These are phyloP conservation scores for Fraxinus dipetala DNA, from an alignment of 305 asterid genomes.

Conservation along the genomic window DNA sequence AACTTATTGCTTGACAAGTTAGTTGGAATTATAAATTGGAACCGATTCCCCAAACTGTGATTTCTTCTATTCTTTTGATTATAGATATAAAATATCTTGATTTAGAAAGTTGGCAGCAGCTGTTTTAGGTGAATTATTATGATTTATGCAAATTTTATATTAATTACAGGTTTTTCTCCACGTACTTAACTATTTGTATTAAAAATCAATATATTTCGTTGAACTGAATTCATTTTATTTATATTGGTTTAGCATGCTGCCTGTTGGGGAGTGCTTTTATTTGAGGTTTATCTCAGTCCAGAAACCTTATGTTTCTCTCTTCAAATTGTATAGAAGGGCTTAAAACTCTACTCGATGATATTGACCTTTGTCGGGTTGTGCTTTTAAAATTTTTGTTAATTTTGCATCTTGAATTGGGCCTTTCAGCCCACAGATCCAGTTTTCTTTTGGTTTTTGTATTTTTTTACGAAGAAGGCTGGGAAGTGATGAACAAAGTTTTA, in stretches of 20 bases:
- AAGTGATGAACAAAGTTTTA: background rate
- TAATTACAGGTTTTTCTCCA: background rate
- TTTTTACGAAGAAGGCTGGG: slow-evolving; percentile 8
- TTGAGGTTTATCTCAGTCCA: background rate
- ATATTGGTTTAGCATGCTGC: background rate
- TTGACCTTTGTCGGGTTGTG: background rate
- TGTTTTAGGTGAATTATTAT: slow-evolving; percentile 18
- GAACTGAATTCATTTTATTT: background rate
- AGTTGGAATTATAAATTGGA: slow-evolving; percentile 14
- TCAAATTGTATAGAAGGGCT: background rate
- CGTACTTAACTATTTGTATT: slow-evolving; percentile 10
- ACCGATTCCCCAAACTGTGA: slow-evolving; percentile 4
- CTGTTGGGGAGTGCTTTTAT: background rate
- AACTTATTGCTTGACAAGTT: slow-evolving; percentile 15
- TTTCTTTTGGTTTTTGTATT: background rate
- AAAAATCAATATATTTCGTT: background rate
- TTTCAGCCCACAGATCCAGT: background rate
- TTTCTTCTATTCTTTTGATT: slow-evolving; percentile 14
- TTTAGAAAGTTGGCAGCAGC: slow-evolving; percentile 15
- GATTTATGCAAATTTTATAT: background rate
- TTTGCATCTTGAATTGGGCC: background rate
- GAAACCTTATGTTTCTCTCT: slow-evolving; percentile 11
- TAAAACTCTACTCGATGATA: background rate
- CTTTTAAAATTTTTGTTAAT: background rate
- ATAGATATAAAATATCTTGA: slow-evolving; percentile 23